phyloP scores from a whole-genome alignment of 208 protist species.

The Jaenimonas drosophilae region DNA sequence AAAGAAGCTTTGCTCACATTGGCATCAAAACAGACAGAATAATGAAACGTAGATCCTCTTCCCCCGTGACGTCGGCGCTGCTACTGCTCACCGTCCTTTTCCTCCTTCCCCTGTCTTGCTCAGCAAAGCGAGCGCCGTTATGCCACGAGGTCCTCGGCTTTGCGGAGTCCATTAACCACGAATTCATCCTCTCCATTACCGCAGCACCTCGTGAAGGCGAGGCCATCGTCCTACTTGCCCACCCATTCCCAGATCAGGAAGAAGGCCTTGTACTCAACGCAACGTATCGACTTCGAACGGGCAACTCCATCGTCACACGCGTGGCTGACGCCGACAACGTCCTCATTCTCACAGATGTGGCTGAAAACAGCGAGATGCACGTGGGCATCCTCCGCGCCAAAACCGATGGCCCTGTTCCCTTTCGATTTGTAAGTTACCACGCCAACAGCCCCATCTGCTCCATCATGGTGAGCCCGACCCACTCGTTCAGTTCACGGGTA shows the following conservation, averaged over 20 bases:
- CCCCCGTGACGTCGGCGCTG: no score
- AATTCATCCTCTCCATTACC: no score
- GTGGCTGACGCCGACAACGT: constrained; percentile 52
- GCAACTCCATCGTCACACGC: constrained; percentile 13
- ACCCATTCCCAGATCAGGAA: constrained; percentile 28
- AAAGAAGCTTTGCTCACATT: no score
- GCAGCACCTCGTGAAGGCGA: no score
- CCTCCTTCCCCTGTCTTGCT: no score
- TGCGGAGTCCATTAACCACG: no score
- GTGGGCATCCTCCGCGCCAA: constrained; percentile 38
- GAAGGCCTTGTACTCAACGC: constrained; percentile 54
- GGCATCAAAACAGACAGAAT: background rate
- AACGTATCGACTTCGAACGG: constrained; percentile 22
- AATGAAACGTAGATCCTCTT: background rate
- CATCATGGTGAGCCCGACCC: no score
- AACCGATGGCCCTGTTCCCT: constrained; percentile 48
- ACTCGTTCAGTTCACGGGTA: no score
- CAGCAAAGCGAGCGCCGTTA: no score
- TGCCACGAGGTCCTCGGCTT: no score
- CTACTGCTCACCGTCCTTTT: no score
- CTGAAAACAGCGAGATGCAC: constrained; percentile 35
- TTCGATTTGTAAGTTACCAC: constrained; percentile 69
- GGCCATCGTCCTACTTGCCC: constrained; percentile 49
- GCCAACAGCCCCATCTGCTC: constrained; percentile 61
- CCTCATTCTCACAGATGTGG: constrained; percentile 33